A percentile compares a stretch with the other conserved stretches of the same genome.
These are phyloP conservation scores for Tagetes erecta DNA, from an alignment of 129 eudicot species.

Conservation along the genomic window DNA sequence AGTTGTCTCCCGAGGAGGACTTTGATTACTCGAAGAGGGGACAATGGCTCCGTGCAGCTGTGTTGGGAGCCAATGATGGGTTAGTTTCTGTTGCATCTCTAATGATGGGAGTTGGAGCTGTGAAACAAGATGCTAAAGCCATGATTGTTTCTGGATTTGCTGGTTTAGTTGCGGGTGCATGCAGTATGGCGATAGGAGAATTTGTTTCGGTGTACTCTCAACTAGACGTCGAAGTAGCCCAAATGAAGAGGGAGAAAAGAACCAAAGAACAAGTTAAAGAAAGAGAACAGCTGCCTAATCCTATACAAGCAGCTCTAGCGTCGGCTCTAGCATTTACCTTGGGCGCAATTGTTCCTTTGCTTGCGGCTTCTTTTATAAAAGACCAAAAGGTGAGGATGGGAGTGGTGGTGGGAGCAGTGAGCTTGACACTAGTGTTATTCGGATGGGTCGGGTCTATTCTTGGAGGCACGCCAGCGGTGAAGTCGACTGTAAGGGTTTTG, in stretches of 20 bases:
- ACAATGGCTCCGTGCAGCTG: slow-evolving; percentile 45
- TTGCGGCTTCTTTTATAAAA: slow-evolving; percentile 45
- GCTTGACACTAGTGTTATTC: slow-evolving; percentile 29
- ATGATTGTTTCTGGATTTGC: slow-evolving; percentile 38
- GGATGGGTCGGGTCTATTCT: slow-evolving; percentile 28
- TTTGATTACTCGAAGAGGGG: slow-evolving; percentile 38
- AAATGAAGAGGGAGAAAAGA: slow-evolving; percentile 29
- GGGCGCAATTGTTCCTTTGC: slow-evolving; percentile 50
- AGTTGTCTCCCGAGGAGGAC: slow-evolving; percentile 8
- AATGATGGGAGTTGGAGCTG: slow-evolving; percentile 44
- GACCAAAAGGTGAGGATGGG: slow-evolving; percentile 44
- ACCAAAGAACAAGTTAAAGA: slow-evolving; percentile 12
- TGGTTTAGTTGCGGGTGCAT: slow-evolving; percentile 40
- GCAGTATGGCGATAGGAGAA: slow-evolving; percentile 41
- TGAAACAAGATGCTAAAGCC: slow-evolving; percentile 32
- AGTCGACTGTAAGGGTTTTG: slow-evolving; percentile 32
- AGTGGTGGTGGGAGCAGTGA: slow-evolving; percentile 40
- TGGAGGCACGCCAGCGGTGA: slow-evolving; percentile 35
- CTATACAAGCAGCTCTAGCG: slow-evolving; percentile 49
- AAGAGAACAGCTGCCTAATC: slow-evolving; percentile 40
- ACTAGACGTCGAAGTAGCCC: slow-evolving; percentile 33
- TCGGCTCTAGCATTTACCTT: slow-evolving; percentile 49
- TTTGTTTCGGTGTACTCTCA: slow-evolving; percentile 36
- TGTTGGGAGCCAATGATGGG: slow-evolving; percentile 40
- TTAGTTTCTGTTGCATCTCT: slow-evolving; percentile 34